Conservation (phyloP, 2,329 filamentous ascomycete genomes). For the Aspergillus transmontanensis region DNA sequence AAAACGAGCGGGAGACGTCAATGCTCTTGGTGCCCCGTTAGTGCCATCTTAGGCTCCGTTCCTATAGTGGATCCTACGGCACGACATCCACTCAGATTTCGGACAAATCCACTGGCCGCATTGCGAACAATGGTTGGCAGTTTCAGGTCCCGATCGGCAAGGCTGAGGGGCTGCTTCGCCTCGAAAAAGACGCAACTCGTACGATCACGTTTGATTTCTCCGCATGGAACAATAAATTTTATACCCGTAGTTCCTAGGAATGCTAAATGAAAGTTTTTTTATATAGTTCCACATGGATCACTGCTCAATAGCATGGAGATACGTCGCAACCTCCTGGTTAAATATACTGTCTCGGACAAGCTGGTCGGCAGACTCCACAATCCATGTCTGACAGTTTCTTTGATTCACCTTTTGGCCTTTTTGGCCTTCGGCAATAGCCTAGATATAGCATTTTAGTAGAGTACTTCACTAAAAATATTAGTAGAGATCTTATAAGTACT, state of each 20-base stretch:
- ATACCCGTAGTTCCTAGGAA: too few species aligned
- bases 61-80: not conserved
- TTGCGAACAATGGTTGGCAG: not conserved
- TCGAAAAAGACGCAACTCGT: not conserved
- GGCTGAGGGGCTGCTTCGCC: not conserved
- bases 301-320: slow-evolving; percentile 29
- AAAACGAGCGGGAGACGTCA: not conserved
- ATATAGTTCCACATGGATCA: not conserved
- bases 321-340: slow-evolving; percentile 22
- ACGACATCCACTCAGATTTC: not conserved
- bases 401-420: slow-evolving; percentile 26
- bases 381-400: slow-evolving; percentile 42
- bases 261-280: not conserved
- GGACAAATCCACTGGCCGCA: not conserved
- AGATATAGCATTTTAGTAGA: not conserved
- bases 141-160: not conserved
- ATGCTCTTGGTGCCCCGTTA: not conserved
- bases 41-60: not conserved
- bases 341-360: slow-evolving; percentile 34
- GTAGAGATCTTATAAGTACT: not conserved
- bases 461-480: not conserved
- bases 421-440: not conserved
- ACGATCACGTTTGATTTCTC: not conserved
- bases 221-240: too few species aligned
- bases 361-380: slow-evolving; percentile 36